Percentiles rank a stretch among this genome's conserved stretches.
phyloP scores from a whole-genome alignment of 2,329 filamentous ascomycete genomes.

The Beauveria sp. region DNA sequence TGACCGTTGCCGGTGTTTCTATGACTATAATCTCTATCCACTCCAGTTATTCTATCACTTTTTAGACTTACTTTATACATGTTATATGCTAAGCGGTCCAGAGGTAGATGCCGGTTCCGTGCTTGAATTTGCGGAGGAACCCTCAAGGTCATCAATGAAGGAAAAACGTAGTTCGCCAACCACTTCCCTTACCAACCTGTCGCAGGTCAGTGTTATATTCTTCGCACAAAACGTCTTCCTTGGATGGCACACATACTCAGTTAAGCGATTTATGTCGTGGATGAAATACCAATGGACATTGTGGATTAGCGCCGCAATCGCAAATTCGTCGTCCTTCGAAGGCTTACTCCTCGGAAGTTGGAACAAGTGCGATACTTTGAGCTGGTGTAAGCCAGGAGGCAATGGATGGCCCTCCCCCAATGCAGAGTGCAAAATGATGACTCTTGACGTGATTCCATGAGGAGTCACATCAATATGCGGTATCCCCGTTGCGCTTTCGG shows the following conservation, averaged over 20 bases:
- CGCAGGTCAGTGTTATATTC: neutral
- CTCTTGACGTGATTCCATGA: slow-evolving; percentile 1
- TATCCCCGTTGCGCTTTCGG: neutral
- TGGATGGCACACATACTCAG: neutral
- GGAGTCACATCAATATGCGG: neutral
- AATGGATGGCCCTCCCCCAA: slow-evolving; percentile 1
- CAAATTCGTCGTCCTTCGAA: slow-evolving; percentile 1
- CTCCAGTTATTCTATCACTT: neutral
- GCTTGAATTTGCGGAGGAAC: neutral
- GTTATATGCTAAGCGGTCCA: neutral
- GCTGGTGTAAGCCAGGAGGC: slow-evolving; percentile 1
- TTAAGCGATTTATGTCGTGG: slow-evolving; percentile 6
- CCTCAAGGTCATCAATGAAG: neutral
- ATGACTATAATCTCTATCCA: neutral
- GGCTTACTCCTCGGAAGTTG: neutral
- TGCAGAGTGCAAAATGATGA: slow-evolving; percentile 6
- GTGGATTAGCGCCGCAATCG: slow-evolving; percentile 4
- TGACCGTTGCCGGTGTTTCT: neutral
- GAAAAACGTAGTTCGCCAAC: slow-evolving; percentile 7
- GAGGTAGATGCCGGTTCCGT: neutral
- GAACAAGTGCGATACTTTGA: neutral
- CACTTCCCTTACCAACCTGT: neutral
- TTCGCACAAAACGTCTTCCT: no score
- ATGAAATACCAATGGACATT: slow-evolving; percentile 9
- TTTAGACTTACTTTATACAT: neutral